Evolutionary conservation across 2,329 filamentous ascomycete genomes (phyloP).

Genomic region (Aspergillus clavatus): DNA sequence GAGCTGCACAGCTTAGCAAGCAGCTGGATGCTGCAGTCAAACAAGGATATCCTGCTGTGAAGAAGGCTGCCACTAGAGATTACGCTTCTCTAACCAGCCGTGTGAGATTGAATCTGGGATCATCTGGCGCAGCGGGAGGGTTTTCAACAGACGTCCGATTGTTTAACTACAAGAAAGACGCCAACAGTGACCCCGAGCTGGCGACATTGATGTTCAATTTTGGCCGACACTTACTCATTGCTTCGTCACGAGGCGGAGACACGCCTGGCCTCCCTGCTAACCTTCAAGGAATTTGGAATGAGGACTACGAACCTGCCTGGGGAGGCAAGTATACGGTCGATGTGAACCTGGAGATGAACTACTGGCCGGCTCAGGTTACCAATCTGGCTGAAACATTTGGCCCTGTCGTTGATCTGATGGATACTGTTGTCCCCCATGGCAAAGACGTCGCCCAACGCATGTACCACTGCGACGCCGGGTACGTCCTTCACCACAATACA

Average conservation of each 20-base stretch:
- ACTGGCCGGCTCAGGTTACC: conserved; percentile 53
- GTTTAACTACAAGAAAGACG: neutral
- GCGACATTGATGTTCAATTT: conserved; percentile 50
- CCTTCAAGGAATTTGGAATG: conserved; percentile 54
- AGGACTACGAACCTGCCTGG: conserved; percentile 46
- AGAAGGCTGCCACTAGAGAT: conserved; percentile 1
- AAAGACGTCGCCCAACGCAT: conserved; percentile 48
- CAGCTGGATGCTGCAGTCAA: conserved; percentile 1
- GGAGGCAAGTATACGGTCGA: conserved; percentile 54
- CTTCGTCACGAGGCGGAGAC: conserved; percentile 41
- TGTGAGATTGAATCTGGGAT: conserved; percentile 2
- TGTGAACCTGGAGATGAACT: conserved; percentile 60
- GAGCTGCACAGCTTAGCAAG: neutral
- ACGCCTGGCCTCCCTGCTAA: conserved; percentile 48
- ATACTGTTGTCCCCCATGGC: conserved; percentile 35
- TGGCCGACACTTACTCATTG: conserved; percentile 49
- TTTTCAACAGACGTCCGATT: conserved; percentile 6
- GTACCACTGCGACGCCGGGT: conserved; percentile 47
- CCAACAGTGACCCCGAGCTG: conserved; percentile 25
- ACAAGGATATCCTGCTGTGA: neutral
- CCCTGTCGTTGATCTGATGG: conserved; percentile 41
- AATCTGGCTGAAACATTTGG: conserved; percentile 41
- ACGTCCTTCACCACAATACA: conserved; percentile 53
- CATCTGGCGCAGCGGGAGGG: conserved; percentile 1
- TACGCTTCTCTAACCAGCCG: conserved; percentile 1